phyloP scores from a whole-genome alignment of 2,329 filamentous ascomycete genomes.

The Exophiala sp. region DNA sequence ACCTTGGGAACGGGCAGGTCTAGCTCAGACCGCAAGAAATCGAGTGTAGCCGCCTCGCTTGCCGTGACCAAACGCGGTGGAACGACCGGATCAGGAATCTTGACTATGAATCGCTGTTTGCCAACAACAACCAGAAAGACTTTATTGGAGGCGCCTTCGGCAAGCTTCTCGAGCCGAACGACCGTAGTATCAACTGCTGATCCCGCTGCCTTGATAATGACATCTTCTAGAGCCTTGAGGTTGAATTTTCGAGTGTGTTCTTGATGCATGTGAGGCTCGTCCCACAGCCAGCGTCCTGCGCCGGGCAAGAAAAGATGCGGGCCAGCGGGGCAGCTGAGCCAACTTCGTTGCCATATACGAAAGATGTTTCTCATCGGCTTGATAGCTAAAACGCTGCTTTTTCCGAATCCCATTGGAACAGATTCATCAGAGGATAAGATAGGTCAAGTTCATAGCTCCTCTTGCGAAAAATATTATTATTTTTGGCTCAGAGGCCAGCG shows the following conservation, averaged over 20 bases:
- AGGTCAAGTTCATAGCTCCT: too few relatives aligned
- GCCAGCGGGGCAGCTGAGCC: too few relatives aligned
- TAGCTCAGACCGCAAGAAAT: conserved; percentile 31
- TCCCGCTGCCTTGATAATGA: conserved; percentile 1
- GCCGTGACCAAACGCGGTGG: conserved; percentile 28
- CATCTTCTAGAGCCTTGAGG: conserved; percentile 8
- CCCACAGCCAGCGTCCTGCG: conserved; percentile 7
- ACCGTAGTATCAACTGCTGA: neutral
- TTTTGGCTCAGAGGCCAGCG: too few relatives aligned
- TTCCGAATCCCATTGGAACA: too few relatives aligned
- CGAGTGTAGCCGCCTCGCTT: conserved; percentile 38
- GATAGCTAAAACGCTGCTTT: too few relatives aligned
- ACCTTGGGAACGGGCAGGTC: conserved; percentile 36
- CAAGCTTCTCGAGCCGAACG: conserved; percentile 25
- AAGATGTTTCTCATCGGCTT: too few relatives aligned
- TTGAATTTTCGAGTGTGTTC: conserved; percentile 6
- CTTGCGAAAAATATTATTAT: too few relatives aligned
- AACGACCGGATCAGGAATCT: conserved; percentile 24
- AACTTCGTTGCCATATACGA: too few relatives aligned
- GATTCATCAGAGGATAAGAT: too few relatives aligned
- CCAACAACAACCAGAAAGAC: too few relatives aligned
- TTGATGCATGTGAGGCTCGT: conserved; percentile 3
- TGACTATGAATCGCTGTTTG: conserved; percentile 1
- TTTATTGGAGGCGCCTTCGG: conserved; percentile 32
- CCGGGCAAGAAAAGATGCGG: neutral